Conservation (phyloP, 441 rosid genomes). For the Gossypium schwendimanii region DNA sequence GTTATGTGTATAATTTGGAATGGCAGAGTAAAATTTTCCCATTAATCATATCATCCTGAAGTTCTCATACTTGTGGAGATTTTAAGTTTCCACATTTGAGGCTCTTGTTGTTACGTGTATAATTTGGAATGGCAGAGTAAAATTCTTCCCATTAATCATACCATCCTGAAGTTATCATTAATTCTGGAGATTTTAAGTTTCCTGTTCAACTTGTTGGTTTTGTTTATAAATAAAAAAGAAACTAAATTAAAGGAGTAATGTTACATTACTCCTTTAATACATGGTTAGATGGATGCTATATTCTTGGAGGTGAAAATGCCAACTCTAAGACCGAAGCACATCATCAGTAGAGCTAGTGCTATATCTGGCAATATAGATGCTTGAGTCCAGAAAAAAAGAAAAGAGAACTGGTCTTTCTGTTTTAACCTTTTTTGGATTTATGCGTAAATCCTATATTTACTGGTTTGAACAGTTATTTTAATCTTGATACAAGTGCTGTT, state of each 20-base stretch:
- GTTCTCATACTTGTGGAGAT: not conserved
- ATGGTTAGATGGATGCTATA: not conserved
- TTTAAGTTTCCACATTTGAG: not conserved
- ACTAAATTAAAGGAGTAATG: not conserved
- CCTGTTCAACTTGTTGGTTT: not conserved
- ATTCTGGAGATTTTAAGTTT: not conserved
- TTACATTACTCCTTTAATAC: not conserved
- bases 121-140: not conserved
- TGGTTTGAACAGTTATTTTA: not conserved
- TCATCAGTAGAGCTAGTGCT: not conserved
- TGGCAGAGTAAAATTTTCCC: not conserved
- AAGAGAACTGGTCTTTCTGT: not conserved
- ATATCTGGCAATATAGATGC: not conserved
- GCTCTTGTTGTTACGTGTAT: not conserved
- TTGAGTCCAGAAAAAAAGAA: not conserved
- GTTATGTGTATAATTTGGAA: not conserved
- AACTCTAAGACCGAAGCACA: not conserved
- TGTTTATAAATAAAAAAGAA: not conserved
- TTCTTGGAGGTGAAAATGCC: constrained; percentile 5
- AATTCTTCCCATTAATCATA: not conserved
- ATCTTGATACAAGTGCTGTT: not conserved
- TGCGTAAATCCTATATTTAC: constrained; percentile 7
- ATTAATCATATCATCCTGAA: not conserved
- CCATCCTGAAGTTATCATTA: not conserved
- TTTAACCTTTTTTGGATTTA: constrained; percentile 1